Evolutionary conservation across 345 rosid genomes (phyloP), one percentile per base, ranked within the genome.

Genomic region (Salix udensis): DNA sequence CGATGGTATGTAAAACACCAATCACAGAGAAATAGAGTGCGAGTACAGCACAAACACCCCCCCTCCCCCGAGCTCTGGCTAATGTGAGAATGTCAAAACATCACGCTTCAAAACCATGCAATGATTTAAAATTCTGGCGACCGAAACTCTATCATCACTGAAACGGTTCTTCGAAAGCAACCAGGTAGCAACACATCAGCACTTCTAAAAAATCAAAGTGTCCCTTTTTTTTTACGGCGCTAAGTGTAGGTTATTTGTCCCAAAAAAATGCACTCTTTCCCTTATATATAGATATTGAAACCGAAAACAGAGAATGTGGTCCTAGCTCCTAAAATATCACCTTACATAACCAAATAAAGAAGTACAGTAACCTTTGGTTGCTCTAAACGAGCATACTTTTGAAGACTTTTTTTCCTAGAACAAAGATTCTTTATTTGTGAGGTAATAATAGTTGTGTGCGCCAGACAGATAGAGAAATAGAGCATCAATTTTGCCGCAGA

Each of bases 341-440:
- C 28, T 58, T 69, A 73, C 24, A 76, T 65, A 67, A 72, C 39
- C 67, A 82, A 77, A 82, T 55, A 66, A 81, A 75, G 73, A 67
- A 23, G 64, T 72, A 31, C 71, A 67, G 79, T 74, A 80, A 84
- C 90, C 89, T 80, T 71, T 86, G 85, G 89, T 70, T 81, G 80
- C 84, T 69, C 87, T 81, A 86, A 85, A 80, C 77, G 86, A 80
- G 70, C 83, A 73, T 72, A 72, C 86, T 82, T 81, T 82, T 73
- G 61, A 13, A 65, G 65, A 34, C 39, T 68, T 80, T 85, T 68
- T 81, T 84, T 84, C 86, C 55, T 66, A 72, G 78, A 75, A 82
- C 64, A 80, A 84, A 84, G 84, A 76, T 74, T 77, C 70, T 75
- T 70, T 78, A 74, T 55, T 39, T 26, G 65, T 73, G 62, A 69